Evolutionary conservation across 2,329 filamentous ascomycete genomes (phyloP).

Genomic region (Paecilomyces formosus): DNA sequence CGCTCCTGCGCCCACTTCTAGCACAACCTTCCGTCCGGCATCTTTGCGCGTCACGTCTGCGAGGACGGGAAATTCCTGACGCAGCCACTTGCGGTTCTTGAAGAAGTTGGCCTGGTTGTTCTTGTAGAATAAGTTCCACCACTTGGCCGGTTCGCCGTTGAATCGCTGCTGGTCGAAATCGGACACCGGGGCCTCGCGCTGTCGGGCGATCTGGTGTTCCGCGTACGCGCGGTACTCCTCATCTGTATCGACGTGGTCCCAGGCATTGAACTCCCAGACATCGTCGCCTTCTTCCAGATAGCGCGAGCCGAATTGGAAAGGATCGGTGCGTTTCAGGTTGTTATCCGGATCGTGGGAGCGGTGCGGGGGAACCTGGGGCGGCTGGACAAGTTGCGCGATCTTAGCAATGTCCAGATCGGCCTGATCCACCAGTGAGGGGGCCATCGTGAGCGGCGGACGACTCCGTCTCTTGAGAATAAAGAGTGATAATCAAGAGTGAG

Average conservation of each 20-base stretch:
- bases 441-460: neutral
- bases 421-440: neutral
- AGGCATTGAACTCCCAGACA: constrained; percentile 96
- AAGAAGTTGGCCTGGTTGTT: constrained; percentile 98
- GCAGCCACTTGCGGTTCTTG: constrained; percentile 96
- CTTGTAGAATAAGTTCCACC: constrained; percentile 98
- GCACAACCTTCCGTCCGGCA: constrained; percentile 61
- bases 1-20: constrained; percentile 91
- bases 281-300: constrained; percentile 76
- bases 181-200: constrained; percentile 77
- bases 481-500: neutral
- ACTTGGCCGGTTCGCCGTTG: constrained; percentile 83
- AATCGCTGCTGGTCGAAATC: constrained; percentile 90
- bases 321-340: constrained; percentile 81
- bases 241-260: constrained; percentile 96
- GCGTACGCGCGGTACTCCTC: constrained; percentile 80
- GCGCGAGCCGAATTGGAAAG: constrained; percentile 92
- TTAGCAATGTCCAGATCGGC: constrained; percentile 19
- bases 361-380: constrained; percentile 46
- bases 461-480: neutral
- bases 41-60: constrained; percentile 63
- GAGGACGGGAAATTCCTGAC: constrained; percentile 91
- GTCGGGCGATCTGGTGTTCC: constrained; percentile 73
- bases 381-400: constrained; percentile 39
- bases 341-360: constrained; percentile 61